Evolutionary conservation across 352 stramenopile genomes (phyloP).

Genomic region (Phytopythium vexans): DNA sequence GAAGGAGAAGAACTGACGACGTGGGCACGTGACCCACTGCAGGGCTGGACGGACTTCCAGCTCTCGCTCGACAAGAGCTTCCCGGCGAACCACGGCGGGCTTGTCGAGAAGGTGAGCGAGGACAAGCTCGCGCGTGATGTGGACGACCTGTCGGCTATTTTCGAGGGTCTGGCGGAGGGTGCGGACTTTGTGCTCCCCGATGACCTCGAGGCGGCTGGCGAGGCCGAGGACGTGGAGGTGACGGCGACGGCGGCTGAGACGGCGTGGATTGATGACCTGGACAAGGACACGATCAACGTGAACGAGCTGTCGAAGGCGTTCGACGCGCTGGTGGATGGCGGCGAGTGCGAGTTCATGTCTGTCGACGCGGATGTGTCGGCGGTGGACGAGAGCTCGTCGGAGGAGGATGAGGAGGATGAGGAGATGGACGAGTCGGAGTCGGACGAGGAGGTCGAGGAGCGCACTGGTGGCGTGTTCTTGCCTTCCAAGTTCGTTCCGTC

Average conservation of each 20-base stretch:
- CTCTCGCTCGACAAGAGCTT: constrained; percentile 39
- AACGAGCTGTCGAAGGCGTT: constrained; percentile 71
- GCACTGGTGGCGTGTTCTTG: constrained; percentile 6
- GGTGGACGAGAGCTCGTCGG: constrained; percentile 13
- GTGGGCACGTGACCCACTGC: constrained; percentile 53
- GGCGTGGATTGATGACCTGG: constrained; percentile 62
- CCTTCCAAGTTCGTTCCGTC: constrained; percentile 45
- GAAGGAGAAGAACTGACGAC: constrained; percentile 53
- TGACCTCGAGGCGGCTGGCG: constrained; percentile 29
- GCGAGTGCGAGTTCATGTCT: no score
- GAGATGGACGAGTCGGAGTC: constrained; percentile 33
- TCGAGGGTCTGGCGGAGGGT: constrained; percentile 64
- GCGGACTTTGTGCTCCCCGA: constrained; percentile 61
- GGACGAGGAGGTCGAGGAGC: constrained; percentile 26
- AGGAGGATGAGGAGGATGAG: constrained; percentile 39
- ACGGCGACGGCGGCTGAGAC: constrained; percentile 16
- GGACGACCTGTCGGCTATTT: constrained; percentile 72
- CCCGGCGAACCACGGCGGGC: constrained; percentile 17
- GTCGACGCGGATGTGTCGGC: constrained; percentile 31
- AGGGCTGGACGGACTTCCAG: constrained; percentile 49
- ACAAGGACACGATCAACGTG: constrained; percentile 68
- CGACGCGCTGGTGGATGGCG: constrained; percentile 34
- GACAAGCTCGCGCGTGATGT: constrained; percentile 73
- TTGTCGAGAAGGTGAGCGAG: constrained; percentile 70
- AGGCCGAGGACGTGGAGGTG: not conserved